phyloP scores from a whole-genome alignment of 1,284 basidiomycete species.

The Leccinum griseonigrum region DNA sequence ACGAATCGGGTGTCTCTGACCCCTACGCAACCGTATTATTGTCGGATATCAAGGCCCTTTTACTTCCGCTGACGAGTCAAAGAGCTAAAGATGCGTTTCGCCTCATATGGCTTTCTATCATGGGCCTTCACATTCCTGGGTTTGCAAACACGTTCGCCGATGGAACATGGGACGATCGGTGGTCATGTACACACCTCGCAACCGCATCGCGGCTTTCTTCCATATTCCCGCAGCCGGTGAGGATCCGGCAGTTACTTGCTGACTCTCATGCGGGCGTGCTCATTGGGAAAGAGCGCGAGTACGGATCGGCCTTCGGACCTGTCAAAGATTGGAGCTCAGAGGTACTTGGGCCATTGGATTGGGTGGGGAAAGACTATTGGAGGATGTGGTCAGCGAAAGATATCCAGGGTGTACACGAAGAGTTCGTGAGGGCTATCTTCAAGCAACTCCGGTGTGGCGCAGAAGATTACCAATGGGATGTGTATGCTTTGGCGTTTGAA shows the following conservation, averaged over 20 bases:
- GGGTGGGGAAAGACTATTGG: constrained; percentile 37
- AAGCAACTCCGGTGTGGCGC: constrained; percentile 47
- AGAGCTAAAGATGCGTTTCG: constrained; percentile 64
- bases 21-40: constrained; percentile 82
- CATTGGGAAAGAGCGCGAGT: constrained; percentile 62
- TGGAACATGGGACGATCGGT: constrained; percentile 60
- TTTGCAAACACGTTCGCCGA: constrained; percentile 45
- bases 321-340: constrained; percentile 63
- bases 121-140: constrained; percentile 76
- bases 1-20: constrained; percentile 61
- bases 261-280: constrained; percentile 64
- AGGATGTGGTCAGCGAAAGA: constrained; percentile 52
- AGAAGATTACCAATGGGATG: constrained; percentile 62
- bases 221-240: constrained; percentile 50
- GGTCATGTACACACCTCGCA: constrained; percentile 50
- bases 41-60: constrained; percentile 70
- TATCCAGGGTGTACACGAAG: constrained; percentile 44
- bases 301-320: constrained; percentile 59
- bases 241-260: constrained; percentile 36
- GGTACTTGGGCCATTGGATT: constrained; percentile 54
- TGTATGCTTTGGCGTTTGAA: constrained; percentile 65
- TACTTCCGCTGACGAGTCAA: constrained; percentile 56
- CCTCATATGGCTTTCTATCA: constrained; percentile 72
- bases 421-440: constrained; percentile 56
- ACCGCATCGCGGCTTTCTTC: constrained; percentile 43